phyloP scores from a whole-genome alignment of 129 eudicot genomes.

The Chrysanthemum seticuspe region DNA sequence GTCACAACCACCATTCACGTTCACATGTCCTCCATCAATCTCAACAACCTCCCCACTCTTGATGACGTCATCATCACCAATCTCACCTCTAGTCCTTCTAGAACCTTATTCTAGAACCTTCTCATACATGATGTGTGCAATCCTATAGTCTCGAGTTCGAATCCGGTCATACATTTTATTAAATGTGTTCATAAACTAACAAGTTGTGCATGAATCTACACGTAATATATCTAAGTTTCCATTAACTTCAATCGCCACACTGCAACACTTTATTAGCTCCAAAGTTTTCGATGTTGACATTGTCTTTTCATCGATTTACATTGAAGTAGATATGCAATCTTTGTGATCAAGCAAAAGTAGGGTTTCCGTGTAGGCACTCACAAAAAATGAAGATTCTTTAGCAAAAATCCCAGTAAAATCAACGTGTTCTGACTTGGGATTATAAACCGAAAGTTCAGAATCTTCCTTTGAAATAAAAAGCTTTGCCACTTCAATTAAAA shows the following conservation, averaged over 20 bases:
- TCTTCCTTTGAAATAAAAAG: not conserved
- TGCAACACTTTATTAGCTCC: not conserved
- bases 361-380: not conserved
- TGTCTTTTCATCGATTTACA: not conserved
- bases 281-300: not conserved
- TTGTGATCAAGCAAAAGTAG: not conserved
- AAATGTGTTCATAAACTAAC: no score
- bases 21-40: conserved; percentile 16
- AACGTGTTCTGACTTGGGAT: not conserved
- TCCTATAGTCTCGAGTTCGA: no score
- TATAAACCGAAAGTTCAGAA: not conserved
- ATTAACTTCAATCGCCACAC: no score
- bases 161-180: no score
- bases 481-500: not conserved
- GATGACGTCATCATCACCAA: no score
- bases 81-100: no score
- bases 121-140: no score
- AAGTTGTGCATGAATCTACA: no score
- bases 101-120: no score
- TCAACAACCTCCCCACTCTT: conserved; percentile 22
- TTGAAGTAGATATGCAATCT: not conserved
- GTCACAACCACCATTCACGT: no score
- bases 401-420: not conserved
- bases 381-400: not conserved
- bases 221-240: no score